Evolutionary conservation across 1,284 basidiomycete species (phyloP), one percentile per base, ranked within the genome.

Genomic region (Malassezia psittaci): DNA sequence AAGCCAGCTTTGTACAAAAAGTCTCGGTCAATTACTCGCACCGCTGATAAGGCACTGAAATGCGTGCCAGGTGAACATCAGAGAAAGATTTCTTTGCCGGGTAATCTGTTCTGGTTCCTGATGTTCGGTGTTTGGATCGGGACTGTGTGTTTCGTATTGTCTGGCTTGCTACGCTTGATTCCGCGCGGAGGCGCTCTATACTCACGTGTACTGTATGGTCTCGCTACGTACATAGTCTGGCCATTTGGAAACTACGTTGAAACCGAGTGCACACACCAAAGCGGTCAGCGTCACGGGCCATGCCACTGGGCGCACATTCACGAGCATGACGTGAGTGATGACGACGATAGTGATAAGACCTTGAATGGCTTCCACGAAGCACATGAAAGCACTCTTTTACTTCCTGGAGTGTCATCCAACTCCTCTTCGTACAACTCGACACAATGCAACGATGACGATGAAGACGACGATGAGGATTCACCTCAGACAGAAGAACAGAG

Each of bases 1-100:
- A 99, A 99, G 77, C 94, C 94, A 12, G 94, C 94, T 0, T 77
- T 99, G 51, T 99, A 99, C 83, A 93, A 94, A 77, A 99, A 99
- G 76, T 88, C 87, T 29, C 85, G 94, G 45, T 90, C 91, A 1
- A 88, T 98, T 63, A 96, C 93, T 41, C 86, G 91, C 53, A 85
- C 90, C 76, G 94, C 94, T 39, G 94, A 99, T 76, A 84, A 86
- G 52, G 94, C 88, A 0, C 81, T 98, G 2, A 94, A 98, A 75
- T 83, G 86, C 15, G 82, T 87, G 38, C 94, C 94, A 1, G 91
- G 89, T 16, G 87, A 90, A 0, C 86, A 89, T 57, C 88, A 87
- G 1, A 89, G 91, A 68, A 83, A 88, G 18, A 90, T 94, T 75
- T 79, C 94, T 6, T 81, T 89, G 5, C 87, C 87, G 0, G 93